phyloP scores from a whole-genome alignment of 257 asterid genomes.

The Solanum tacnaense region DNA sequence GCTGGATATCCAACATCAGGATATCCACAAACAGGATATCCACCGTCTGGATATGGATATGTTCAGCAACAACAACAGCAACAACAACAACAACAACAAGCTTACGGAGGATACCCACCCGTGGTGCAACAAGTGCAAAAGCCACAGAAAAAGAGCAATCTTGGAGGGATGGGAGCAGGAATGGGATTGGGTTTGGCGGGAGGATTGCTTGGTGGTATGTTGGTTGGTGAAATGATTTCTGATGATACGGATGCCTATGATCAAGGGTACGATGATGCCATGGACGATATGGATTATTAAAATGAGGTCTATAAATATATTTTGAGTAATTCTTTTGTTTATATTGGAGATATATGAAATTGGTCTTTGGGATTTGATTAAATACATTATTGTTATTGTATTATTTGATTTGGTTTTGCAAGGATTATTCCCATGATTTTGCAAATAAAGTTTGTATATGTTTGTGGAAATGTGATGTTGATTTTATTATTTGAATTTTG shows the following conservation, averaged over 20 bases:
- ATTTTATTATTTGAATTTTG: too few relatives aligned
- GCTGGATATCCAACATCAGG: neutral
- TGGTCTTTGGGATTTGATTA: neutral
- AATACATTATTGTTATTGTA: neutral
- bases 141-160: neutral
- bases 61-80: neutral
- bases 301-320: neutral
- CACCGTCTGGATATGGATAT: neutral
- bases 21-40: neutral
- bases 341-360: neutral
- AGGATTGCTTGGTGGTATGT: neutral
- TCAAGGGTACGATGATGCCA: conserved; percentile 18
- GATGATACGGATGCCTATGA: conserved; percentile 33
- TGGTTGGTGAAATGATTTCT: neutral
- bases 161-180: conserved; percentile 17
- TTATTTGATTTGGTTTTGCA: neutral
- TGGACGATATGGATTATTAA: neutral
- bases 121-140: neutral
- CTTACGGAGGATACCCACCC: neutral
- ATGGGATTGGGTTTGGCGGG: neutral
- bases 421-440: neutral
- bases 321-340: neutral
- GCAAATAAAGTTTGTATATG: neutral
- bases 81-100: neutral
- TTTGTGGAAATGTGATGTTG: neutral